Percentiles rank a stretch among this genome's conserved stretches.
Evolutionary conservation across 2,329 filamentous ascomycete species (phyloP).

Genomic region (Microthyrium microscopicum): DNA sequence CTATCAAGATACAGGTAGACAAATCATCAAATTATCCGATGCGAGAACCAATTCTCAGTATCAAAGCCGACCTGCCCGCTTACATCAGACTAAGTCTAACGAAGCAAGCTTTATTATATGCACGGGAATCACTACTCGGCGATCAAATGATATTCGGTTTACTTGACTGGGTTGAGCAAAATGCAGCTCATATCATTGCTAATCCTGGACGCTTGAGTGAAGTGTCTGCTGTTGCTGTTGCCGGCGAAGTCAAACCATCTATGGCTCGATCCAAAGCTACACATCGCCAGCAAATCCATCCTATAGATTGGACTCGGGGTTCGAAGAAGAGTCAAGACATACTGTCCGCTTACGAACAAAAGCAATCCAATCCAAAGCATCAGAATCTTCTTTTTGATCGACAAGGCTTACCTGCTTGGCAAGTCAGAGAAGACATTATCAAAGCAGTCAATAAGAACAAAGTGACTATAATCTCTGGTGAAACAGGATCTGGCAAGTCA

Average conservation of each 20-base stretch:
- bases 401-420: slow-evolving; percentile 72
- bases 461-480: slow-evolving; percentile 91
- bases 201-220: slow-evolving; percentile 71
- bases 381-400: slow-evolving; percentile 60
- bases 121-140: slow-evolving; percentile 53
- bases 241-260: slow-evolving; percentile 21
- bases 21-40: slow-evolving; percentile 67
- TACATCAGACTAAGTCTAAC: slow-evolving; percentile 87
- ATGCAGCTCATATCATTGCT: slow-evolving; percentile 67
- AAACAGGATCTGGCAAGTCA: slow-evolving; percentile 92
- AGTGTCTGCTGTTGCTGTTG: slow-evolving; percentile 62
- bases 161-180: slow-evolving; percentile 79
- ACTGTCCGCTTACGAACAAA: slow-evolving; percentile 46
- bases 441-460: slow-evolving; percentile 58
- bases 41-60: slow-evolving; percentile 48
- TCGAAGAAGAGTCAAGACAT: slow-evolving; percentile 40
- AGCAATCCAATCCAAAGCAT: slow-evolving; percentile 48
- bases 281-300: slow-evolving; percentile 30
- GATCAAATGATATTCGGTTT: slow-evolving; percentile 86
- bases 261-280: background rate
- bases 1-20: slow-evolving; percentile 44
- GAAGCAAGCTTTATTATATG: slow-evolving; percentile 56
- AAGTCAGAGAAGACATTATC: slow-evolving; percentile 60
- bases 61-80: slow-evolving; percentile 57
- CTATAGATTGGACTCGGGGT: slow-evolving; percentile 48